Evolutionary conservation across 345 rosid species (phyloP).

Genomic region (Diplotaxis tenuifolia): DNA sequence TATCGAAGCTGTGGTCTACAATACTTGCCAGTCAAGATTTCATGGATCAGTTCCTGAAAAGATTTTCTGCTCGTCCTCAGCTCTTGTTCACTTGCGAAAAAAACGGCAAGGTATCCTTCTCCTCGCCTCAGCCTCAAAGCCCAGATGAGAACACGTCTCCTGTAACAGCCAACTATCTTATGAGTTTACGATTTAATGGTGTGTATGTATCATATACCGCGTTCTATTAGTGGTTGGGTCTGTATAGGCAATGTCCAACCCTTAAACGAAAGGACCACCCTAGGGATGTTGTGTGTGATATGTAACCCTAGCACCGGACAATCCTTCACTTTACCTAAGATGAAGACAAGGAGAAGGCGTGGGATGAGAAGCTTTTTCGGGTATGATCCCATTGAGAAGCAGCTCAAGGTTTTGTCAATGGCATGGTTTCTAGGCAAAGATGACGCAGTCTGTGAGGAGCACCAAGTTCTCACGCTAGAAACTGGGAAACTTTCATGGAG

Average conservation of each 20-base stretch:
- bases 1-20: not conserved
- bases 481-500: not conserved
- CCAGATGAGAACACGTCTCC: not conserved
- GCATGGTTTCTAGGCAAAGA: no score
- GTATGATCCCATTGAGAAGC: not conserved
- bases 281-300: not conserved
- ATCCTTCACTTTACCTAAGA: not conserved
- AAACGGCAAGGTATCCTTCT: not conserved
- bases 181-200: not conserved
- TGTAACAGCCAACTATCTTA: not conserved
- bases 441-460: not conserved
- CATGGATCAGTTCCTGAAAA: not conserved
- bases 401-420: not conserved
- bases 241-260: not conserved
- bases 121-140: not conserved
- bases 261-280: not conserved
- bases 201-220: not conserved
- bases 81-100: not conserved
- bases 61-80: not conserved
- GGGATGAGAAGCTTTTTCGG: no score
- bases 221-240: not conserved
- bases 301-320: not conserved
- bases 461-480: not conserved
- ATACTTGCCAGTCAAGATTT: not conserved
- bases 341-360: no score